Evolutionary conservation across 2,329 filamentous ascomycete genomes (phyloP), one percentile per base, ranked within the genome.

Genomic region (Hymenoscyphus repandus): DNA sequence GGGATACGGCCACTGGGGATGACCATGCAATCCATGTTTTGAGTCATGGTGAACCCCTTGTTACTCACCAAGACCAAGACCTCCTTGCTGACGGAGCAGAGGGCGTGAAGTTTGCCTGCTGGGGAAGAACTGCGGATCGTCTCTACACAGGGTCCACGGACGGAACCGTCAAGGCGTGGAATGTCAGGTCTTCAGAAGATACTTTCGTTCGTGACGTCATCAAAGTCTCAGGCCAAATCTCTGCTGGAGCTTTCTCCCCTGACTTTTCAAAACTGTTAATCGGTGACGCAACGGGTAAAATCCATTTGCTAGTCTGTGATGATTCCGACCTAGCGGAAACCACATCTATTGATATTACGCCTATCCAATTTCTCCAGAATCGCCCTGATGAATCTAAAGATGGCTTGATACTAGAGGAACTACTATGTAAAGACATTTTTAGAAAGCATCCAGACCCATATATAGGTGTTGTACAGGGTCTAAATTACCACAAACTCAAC

Each of bases 111-210:
- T 84, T 85, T 56, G 76, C 75, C 0, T 75, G 79, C 3, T 85
- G 81, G 82, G 81, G 79, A 1, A 73, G 69, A 13, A 77, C 74
- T 0, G 64, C 70, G 0, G 77, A 82, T 49, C 72, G 80, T 0
- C 73, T 85, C 39, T 85, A 85, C 56, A 84, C 80, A 0, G 82
- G 81, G 1, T 79, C 78, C 0, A 83, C 81, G 1, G 82, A 85
- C 53, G 82, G 82, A 1, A 70, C 77, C 0, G 71, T 85, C 13
- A 83, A 80, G 53, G 78, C 80, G 2, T 85, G 82, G 82, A 79
- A 84, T 54, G 66, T 85, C 7, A 74, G 77, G 9, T 69, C 70
- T 40, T 60, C 45, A 45, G 66, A 56, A 27, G 63, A 68, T 47
- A 76, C 72, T 0, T 71, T 78, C 40, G 69, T 84, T 5, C 73